Percentiles rank a stretch among this genome's conserved stretches.
Evolutionary conservation across 2,329 filamentous ascomycete genomes (phyloP).

Genomic region (Nannizziopsis barbatae): DNA sequence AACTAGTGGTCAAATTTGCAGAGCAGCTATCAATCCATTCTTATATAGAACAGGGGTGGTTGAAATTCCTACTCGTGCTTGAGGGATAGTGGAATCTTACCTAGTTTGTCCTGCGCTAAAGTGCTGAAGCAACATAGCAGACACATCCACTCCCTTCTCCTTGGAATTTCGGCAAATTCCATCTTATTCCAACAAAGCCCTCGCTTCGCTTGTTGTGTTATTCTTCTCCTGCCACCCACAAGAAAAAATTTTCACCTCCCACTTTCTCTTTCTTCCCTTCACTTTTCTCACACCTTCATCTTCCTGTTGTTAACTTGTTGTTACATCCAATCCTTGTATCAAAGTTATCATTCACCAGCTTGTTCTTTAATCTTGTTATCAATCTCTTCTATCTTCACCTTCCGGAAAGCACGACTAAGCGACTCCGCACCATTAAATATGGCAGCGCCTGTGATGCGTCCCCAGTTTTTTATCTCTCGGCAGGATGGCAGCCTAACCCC

Average conservation of each 20-base stretch:
- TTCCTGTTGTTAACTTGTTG: neutral
- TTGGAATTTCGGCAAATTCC: neutral
- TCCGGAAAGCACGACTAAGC: no score
- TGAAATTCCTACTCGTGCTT: no score
- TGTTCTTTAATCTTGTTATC: no score
- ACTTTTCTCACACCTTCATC: neutral
- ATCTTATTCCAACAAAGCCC: constrained; percentile 1
- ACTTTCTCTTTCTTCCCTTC: neutral
- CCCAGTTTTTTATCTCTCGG: constrained; percentile 35
- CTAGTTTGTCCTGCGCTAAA: no score
- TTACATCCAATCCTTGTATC: neutral
- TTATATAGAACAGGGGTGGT: no score
- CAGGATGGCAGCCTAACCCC: constrained; percentile 33
- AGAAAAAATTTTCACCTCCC: constrained; percentile 5
- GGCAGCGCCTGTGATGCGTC: constrained; percentile 20
- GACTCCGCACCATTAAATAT: neutral
- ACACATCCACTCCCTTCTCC: neutral
- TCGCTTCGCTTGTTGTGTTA: neutral
- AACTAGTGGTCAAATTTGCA: no score
- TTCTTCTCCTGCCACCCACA: constrained; percentile 5
- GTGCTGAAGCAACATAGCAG: no score
- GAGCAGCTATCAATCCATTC: no score
- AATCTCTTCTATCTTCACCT: neutral
- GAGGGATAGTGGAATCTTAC: no score
- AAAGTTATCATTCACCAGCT: neutral